These are phyloP conservation scores for Pseudogymnoascus sp. DNA, from an alignment of 2,329 filamentous ascomycete genomes.

Conservation along the genomic window DNA sequence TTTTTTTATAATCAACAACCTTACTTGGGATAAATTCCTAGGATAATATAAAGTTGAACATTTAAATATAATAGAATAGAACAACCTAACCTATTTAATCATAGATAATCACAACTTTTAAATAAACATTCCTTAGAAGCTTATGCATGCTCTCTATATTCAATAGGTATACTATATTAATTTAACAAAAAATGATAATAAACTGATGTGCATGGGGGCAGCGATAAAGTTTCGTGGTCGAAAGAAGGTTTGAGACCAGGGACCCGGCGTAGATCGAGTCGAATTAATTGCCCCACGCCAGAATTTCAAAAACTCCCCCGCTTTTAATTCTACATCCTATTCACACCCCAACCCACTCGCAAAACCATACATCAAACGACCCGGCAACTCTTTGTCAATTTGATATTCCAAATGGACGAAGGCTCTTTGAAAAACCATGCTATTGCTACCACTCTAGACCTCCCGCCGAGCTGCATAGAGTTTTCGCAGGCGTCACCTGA, in stretches of 20 bases:
- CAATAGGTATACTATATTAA: background rate
- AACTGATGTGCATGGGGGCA: background rate
- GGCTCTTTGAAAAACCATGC: background rate
- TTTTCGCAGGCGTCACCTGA: slow-evolving; percentile 58
- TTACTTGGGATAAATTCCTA: background rate
- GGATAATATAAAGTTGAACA: background rate
- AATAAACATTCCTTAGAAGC: background rate
- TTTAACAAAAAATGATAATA: background rate
- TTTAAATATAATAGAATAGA: background rate
- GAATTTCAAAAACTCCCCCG: background rate
- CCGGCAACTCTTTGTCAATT: background rate
- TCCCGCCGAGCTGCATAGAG: slow-evolving; percentile 73
- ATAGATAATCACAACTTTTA: background rate
- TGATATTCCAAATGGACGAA: slow-evolving; percentile 12
- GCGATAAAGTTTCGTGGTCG: background rate
- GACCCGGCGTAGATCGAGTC: slow-evolving; percentile 3
- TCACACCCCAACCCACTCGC: background rate
- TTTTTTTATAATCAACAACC: background rate
- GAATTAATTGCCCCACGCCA: slow-evolving; percentile 9
- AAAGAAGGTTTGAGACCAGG: slow-evolving; percentile 7
- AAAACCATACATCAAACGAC: background rate
- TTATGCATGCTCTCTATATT: background rate
- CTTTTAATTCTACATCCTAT: background rate
- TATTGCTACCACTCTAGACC: slow-evolving; percentile 46
- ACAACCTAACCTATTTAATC: background rate